Percentiles rank a stretch among this genome's conserved stretches.
These are phyloP conservation scores for Saccharomycopsis vini DNA, from an alignment of 805 yeast species.

Conservation along the genomic window DNA sequence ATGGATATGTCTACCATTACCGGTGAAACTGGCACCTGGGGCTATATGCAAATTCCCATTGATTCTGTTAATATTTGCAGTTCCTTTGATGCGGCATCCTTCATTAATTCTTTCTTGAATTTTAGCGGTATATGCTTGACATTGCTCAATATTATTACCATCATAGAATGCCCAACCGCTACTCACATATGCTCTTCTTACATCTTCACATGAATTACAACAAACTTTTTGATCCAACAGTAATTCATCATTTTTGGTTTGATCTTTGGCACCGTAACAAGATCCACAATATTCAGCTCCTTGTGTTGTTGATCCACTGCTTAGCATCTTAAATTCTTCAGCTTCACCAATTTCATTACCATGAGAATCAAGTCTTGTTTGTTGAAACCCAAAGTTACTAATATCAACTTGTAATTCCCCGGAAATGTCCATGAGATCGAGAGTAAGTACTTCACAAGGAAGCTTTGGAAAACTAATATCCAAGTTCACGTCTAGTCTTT, in stretches of 20 bases:
- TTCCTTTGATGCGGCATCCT: conserved; percentile 84
- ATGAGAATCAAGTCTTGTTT: conserved; percentile 48
- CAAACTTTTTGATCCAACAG: conserved; percentile 32
- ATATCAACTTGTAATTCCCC: conserved; percentile 80
- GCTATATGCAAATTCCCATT: conserved; percentile 93
- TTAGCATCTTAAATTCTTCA: conserved; percentile 25
- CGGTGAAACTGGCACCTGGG: conserved; percentile 73
- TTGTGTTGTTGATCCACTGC: conserved; percentile 17
- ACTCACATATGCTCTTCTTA: conserved; percentile 67
- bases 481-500: conserved; percentile 65
- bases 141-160: conserved; percentile 79
- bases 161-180: conserved; percentile 85
- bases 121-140: conserved; percentile 79
- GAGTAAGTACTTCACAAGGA: conserved; percentile 74
- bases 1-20: conserved; percentile 62
- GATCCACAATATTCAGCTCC: conserved; percentile 62
- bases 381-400: conserved; percentile 58
- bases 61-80: conserved; percentile 71
- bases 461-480: conserved; percentile 77
- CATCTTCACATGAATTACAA: conserved; percentile 81
- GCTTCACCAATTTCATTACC: conserved; percentile 41
- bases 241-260: conserved; percentile 31
- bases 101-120: conserved; percentile 55
- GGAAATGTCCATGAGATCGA: conserved; percentile 83
- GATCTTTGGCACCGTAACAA: conserved; percentile 79